Evolutionary conservation across 192 early-diverging fungal species (phyloP), one percentile per base, ranked within the genome.

Genomic region (Linderina pennispora): DNA sequence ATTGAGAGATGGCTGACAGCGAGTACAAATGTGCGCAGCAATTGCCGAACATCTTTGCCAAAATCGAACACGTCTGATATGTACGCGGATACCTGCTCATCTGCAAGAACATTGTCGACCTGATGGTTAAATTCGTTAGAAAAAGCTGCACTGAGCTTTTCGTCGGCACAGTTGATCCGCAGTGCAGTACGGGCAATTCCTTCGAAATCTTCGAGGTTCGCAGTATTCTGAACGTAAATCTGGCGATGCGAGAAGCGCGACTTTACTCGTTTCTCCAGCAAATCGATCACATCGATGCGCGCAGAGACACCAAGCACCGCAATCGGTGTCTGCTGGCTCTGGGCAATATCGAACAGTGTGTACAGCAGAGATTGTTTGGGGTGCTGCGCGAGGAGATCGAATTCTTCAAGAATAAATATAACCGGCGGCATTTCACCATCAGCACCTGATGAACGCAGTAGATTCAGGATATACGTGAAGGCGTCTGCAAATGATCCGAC

Each of bases 181-280:
- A 93, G 42, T 10, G 77, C 70, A 6, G 57, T 50, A 22, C 72
- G 65, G 5, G 84, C 75, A 17, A 90, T 72, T 17, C 57, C 56
- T 4, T 47, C 45, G 50, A 86, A 90, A 4, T 79, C 75, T 16
- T 77, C 71, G 52, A 84, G 64, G 1, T 49, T 62, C 19, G 62
- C 32, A 2, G 81, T 56, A 0, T 81, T 74, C 53, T 84, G 83
- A 4, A 88, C 65, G 42, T 85, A 77, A 9, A 94, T 81, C 23
- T 84, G 82, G 8, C 90, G 77, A 51, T 94, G 89, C 9, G 90
- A 93, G 68, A 94, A 97, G 22, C 93, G 78, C 18, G 91, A 94
- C 49, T 94, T 92, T 25, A 97, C 92, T 9, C 92, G 85, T 50
- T 97, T 96, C 62, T 97, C 92, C 23, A 99, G 53, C 23, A 92